phyloP scores from a whole-genome alignment of 805 yeast species.

The Kodamaea sagamina region DNA sequence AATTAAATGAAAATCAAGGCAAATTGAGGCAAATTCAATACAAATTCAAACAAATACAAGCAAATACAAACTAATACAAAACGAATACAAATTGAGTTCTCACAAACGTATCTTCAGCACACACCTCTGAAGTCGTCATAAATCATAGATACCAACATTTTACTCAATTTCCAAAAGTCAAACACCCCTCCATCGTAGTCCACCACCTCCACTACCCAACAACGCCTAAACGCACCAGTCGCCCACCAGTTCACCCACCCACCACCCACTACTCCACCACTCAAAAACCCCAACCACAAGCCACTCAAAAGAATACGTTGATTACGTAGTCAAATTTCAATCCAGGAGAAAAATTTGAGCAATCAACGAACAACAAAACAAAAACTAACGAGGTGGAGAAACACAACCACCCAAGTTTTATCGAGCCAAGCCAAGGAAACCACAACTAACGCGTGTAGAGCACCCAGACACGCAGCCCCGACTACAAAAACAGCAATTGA shows the following conservation, averaged over 20 bases:
- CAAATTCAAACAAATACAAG: too few species aligned
- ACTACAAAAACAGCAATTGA: neutral
- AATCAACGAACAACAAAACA: conserved; percentile 16
- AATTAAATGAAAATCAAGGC: too few species aligned
- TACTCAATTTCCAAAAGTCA: too few species aligned
- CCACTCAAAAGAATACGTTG: neutral
- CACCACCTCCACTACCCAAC: neutral
- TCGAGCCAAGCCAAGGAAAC: neutral
- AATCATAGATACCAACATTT: too few species aligned
- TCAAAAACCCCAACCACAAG: neutral
- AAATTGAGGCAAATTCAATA: too few species aligned
- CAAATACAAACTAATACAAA: too few species aligned
- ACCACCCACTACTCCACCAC: neutral
- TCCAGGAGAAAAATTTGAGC: conserved; percentile 14
- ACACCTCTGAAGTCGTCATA: too few species aligned
- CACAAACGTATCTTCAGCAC: too few species aligned
- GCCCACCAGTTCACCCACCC: neutral
- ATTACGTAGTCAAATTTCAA: conserved; percentile 9
- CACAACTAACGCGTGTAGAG: neutral
- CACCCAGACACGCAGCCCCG: neutral
- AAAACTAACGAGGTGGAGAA: conserved; percentile 8
- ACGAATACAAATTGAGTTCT: too few species aligned
- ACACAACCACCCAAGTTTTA: conserved; percentile 1
- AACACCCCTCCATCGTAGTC: neutral
- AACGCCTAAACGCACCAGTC: neutral